Conservation (phyloP, 129 eudicot species). For the Chrysanthemum seticuspe region DNA sequence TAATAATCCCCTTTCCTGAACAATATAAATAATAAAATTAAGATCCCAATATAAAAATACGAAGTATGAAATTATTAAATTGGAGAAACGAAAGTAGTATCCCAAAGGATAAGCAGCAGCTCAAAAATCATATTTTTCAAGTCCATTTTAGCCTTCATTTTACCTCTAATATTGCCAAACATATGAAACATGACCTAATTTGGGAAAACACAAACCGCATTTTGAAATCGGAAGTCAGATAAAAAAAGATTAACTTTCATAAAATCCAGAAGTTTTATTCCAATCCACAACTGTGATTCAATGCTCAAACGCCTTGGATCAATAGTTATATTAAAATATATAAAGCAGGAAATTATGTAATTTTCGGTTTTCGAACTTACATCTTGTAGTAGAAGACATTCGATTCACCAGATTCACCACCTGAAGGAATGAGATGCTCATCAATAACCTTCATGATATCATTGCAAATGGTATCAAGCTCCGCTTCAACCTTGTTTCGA, state of each 20-base stretch:
- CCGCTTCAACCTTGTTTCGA: conserved; percentile 54
- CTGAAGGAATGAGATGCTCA: conserved; percentile 67
- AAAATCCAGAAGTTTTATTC: neutral
- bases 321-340: conserved; percentile 4
- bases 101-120: conserved; percentile 1
- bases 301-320: conserved; percentile 1
- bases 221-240: neutral
- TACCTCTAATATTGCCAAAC: too few relatives aligned
- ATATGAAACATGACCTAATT: too few relatives aligned
- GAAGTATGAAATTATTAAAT: conserved; percentile 7
- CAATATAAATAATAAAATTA: neutral
- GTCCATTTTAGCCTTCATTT: conserved; percentile 10
- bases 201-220: too few relatives aligned
- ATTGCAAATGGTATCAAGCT: conserved; percentile 55
- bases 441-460: conserved; percentile 62
- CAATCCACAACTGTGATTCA: conserved; percentile 7
- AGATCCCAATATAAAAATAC: neutral
- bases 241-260: neutral
- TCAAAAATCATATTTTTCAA: neutral
- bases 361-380: conserved; percentile 30
- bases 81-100: neutral
- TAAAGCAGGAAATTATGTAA: conserved; percentile 1
- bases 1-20: conserved; percentile 73
- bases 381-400: conserved; percentile 62
- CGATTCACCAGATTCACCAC: conserved; percentile 51